Conservation (phyloP, 192 early-diverging fungal genomes). For the Gonapodya sp. region DNA sequence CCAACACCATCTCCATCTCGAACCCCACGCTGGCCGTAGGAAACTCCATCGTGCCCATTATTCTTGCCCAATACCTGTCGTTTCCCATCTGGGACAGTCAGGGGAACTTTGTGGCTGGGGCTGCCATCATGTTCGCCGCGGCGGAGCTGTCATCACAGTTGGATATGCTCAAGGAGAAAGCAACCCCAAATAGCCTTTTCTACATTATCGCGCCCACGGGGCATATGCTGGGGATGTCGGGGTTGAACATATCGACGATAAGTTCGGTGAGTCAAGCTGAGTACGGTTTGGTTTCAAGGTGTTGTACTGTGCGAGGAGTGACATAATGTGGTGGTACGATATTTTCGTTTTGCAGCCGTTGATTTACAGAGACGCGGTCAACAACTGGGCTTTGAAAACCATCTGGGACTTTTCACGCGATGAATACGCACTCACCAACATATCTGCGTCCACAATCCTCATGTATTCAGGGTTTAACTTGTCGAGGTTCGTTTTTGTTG, state of each 20-base stretch:
- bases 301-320: not conserved
- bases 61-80: not conserved
- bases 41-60: not conserved
- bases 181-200: not conserved
- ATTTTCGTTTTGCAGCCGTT: not conserved
- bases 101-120: not conserved
- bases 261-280: not conserved
- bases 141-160: constrained; percentile 1
- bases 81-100: not conserved
- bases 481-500: constrained; percentile 1
- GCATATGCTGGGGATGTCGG: not conserved
- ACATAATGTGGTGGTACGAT: not conserved
- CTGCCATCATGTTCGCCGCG: not conserved
- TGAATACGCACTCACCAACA: not conserved
- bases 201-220: not conserved
- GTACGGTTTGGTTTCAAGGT: constrained; percentile 1
- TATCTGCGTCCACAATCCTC: not conserved
- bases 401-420: not conserved
- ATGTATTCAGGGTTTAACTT: not conserved
- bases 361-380: not conserved
- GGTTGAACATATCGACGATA: not conserved
- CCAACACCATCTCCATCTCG: constrained; percentile 3
- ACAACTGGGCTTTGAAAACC: constrained; percentile 1
- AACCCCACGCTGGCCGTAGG: constrained; percentile 3
- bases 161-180: not conserved